Evolutionary conservation across 2,329 filamentous ascomycete species (phyloP).

Genomic region (Elsinoe fawcettii): DNA sequence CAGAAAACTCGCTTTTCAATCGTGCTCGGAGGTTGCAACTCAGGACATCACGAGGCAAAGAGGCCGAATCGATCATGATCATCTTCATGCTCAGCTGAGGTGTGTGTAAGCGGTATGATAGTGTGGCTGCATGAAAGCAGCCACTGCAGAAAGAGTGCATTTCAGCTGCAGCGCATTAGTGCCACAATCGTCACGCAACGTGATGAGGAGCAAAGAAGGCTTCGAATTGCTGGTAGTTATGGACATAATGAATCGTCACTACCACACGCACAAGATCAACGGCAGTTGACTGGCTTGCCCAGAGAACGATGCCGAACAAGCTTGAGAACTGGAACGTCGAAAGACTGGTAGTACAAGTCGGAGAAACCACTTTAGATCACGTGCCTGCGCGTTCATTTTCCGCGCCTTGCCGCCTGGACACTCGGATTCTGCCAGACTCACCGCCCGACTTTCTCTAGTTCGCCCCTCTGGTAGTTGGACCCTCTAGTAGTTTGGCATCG

Average conservation of each 20-base stretch:
- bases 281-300: no score
- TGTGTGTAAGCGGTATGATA: neutral
- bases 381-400: neutral
- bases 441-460: constrained; percentile 2
- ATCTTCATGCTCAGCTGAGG: neutral
- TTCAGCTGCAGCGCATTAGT: neutral
- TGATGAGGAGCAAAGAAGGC: no score
- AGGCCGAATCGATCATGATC: neutral
- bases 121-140: neutral
- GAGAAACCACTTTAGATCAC: neutral
- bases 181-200: neutral
- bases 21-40: no score
- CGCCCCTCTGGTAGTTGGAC: neutral
- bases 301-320: no score
- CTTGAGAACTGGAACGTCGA: no score
- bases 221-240: no score
- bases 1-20: no score
- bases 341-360: no score
- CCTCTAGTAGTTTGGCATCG: neutral
- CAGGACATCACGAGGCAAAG: neutral
- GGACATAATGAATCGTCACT: no score
- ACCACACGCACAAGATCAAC: no score
- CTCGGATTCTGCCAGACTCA: neutral
- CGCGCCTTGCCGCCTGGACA: neutral
- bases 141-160: neutral